These are phyloP conservation scores for Chytriomyces hyalinus DNA, from an alignment of 192 early-diverging fungal species.

Conservation along the genomic window DNA sequence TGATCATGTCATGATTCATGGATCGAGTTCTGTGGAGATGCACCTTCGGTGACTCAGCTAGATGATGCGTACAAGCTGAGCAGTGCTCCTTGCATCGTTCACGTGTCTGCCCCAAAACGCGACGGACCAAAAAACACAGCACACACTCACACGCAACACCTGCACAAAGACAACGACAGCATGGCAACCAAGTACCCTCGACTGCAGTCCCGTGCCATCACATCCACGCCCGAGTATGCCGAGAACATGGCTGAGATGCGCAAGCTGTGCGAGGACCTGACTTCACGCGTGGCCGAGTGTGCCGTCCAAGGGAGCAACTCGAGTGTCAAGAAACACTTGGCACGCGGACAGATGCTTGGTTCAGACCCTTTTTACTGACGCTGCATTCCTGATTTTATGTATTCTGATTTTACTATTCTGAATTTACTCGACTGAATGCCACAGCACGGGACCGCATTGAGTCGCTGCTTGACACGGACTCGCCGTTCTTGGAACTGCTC, in stretches of 20 bases:
- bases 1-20: too few relatives aligned
- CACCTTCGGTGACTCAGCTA: too few relatives aligned
- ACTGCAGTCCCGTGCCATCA: constrained; percentile 46
- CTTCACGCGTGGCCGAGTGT: constrained; percentile 58
- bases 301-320: constrained; percentile 56
- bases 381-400: background rate
- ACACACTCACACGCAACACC: background rate
- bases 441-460: constrained; percentile 67
- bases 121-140: background rate
- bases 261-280: constrained; percentile 53
- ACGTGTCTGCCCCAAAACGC: too few relatives aligned
- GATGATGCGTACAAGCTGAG: too few relatives aligned
- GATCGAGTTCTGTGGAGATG: too few relatives aligned
- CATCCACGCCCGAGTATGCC: constrained; percentile 57
- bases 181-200: constrained; percentile 2
- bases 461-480: constrained; percentile 65
- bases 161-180: too few relatives aligned
- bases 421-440: background rate
- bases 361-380: constrained; percentile 4
- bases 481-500: constrained; percentile 67
- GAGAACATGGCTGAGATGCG: constrained; percentile 64
- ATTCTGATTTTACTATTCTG: background rate
- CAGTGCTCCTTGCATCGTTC: too few relatives aligned
- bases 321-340: constrained; percentile 55
- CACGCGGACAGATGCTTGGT: constrained; percentile 68